Evolutionary conservation across 2,329 filamentous ascomycete species (phyloP).

Genomic region (Fusarium algeriense): DNA sequence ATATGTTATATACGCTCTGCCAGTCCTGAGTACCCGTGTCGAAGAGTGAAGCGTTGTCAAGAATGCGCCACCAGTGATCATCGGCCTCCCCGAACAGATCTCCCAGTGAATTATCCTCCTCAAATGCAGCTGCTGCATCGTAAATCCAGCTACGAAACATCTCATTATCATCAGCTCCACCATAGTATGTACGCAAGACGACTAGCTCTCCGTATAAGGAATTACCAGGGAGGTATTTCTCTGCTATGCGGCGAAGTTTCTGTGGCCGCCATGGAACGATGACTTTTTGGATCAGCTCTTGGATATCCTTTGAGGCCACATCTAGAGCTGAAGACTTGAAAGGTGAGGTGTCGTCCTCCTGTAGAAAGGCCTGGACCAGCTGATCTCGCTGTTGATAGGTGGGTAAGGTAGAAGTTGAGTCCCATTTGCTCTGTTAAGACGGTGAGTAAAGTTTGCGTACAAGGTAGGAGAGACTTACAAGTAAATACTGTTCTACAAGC

Average conservation of each 20-base stretch:
- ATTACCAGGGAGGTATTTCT: not conserved
- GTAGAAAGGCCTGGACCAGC: not conserved
- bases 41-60: not conserved
- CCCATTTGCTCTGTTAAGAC: not conserved
- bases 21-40: not conserved
- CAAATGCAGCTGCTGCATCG: not conserved
- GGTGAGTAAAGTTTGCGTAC: too few species aligned
- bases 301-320: accelerated
- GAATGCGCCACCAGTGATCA: not conserved
- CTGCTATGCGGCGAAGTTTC: not conserved
- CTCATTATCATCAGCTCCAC: not conserved
- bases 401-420: not conserved
- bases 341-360: not conserved
- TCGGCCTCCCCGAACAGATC: not conserved
- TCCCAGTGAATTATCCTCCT: not conserved
- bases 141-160: not conserved
- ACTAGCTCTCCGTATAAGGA: accelerated
- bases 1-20: not conserved
- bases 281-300: not conserved
- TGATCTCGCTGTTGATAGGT: not conserved
- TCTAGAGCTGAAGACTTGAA: not conserved
- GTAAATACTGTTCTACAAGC: not conserved
- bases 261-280: not conserved
- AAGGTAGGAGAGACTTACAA: not conserved
- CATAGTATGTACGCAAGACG: not conserved